Evolutionary conservation across 768 basidiomycete species (phyloP).

Genomic region (Amanita rubescens): DNA sequence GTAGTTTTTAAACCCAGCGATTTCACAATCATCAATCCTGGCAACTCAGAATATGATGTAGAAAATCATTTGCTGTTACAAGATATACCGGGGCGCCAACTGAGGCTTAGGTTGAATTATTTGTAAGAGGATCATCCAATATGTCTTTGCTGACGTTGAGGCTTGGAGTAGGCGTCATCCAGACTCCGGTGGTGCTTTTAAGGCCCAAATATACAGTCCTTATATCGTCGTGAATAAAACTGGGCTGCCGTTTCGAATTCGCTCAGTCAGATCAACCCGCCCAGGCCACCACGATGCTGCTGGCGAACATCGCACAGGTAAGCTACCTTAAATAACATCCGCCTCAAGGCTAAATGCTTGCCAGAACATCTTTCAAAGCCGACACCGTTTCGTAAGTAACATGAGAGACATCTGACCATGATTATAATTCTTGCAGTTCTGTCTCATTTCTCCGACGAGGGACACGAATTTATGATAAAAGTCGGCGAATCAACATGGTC

Average conservation of each 20-base stretch:
- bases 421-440: slow-evolving; percentile 50
- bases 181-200: slow-evolving; percentile 92
- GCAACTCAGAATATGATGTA: slow-evolving; percentile 82
- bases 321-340: slow-evolving; percentile 7
- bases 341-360: not conserved
- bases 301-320: slow-evolving; percentile 68
- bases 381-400: slow-evolving; percentile 71
- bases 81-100: slow-evolving; percentile 67
- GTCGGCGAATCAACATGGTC: slow-evolving; percentile 87
- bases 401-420: not conserved
- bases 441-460: slow-evolving; percentile 72
- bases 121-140: slow-evolving; percentile 46
- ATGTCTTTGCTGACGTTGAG: not conserved
- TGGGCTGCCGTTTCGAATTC: slow-evolving; percentile 70
- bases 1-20: slow-evolving; percentile 89
- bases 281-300: slow-evolving; percentile 71
- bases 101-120: slow-evolving; percentile 84
- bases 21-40: slow-evolving; percentile 95
- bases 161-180: slow-evolving; percentile 54
- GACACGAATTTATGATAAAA: slow-evolving; percentile 78
- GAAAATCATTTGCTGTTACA: slow-evolving; percentile 67
- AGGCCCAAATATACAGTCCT: slow-evolving; percentile 89
- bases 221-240: slow-evolving; percentile 93
- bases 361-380: slow-evolving; percentile 36
- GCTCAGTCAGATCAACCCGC: slow-evolving; percentile 53